Evolutionary conservation across 345 rosid species (phyloP).

Genomic region (Hibiscus tridactylites): DNA sequence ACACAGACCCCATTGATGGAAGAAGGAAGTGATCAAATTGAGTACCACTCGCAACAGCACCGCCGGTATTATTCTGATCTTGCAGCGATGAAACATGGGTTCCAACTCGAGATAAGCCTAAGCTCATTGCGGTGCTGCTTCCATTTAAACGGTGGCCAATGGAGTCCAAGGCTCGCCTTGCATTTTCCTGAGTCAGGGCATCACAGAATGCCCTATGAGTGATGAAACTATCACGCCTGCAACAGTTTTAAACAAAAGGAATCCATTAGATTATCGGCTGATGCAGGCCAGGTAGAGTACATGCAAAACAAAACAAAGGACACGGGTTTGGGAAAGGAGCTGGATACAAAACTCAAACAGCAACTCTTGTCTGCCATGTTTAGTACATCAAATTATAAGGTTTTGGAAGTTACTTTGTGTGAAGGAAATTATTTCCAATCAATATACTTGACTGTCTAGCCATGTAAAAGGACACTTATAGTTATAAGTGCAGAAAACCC

Average conservation of each 20-base stretch:
- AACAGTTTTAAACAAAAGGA: slow-evolving; percentile 12
- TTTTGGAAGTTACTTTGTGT: slow-evolving; percentile 16
- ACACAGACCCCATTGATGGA: slow-evolving; percentile 14
- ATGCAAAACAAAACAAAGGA: background rate
- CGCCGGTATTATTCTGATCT: slow-evolving; percentile 19
- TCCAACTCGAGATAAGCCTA: slow-evolving; percentile 44
- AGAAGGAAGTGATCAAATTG: slow-evolving; percentile 40
- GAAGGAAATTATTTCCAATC: background rate
- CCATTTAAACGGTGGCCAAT: slow-evolving; percentile 44
- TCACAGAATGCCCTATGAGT: slow-evolving; percentile 89
- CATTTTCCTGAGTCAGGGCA: slow-evolving; percentile 68
- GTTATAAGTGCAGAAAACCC: background rate
- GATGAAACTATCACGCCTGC: slow-evolving; percentile 82
- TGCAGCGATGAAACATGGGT: slow-evolving; percentile 31
- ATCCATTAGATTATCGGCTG: slow-evolving; percentile 10
- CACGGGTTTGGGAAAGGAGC: slow-evolving; percentile 16
- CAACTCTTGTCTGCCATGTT: slow-evolving; percentile 25
- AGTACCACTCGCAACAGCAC: slow-evolving; percentile 10
- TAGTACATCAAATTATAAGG: slow-evolving; percentile 31
- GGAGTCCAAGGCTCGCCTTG: slow-evolving; percentile 49
- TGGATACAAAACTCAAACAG: slow-evolving; percentile 17
- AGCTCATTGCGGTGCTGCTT: slow-evolving; percentile 21
- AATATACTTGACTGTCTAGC: background rate
- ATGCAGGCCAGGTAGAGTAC: background rate
- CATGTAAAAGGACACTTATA: too few relatives aligned